A percentile compares a stretch with the other conserved stretches of the same genome.
Evolutionary conservation across 805 yeast species (phyloP).

Genomic region (Metschnikowia sp.): DNA sequence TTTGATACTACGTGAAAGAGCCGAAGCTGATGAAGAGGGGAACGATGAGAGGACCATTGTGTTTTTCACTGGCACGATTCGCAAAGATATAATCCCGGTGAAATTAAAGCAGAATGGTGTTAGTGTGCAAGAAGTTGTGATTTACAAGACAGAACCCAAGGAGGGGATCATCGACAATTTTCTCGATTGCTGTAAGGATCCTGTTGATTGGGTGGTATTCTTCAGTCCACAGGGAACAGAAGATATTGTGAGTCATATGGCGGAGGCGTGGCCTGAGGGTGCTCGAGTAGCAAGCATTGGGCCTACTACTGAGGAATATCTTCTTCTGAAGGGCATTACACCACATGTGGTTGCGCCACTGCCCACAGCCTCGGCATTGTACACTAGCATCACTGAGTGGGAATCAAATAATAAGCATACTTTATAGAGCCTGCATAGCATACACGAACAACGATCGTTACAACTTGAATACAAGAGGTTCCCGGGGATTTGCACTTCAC

Average conservation of each 20-base stretch:
- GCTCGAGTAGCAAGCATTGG: slow-evolving; percentile 78
- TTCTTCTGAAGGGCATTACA: slow-evolving; percentile 47
- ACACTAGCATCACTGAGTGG: slow-evolving; percentile 31
- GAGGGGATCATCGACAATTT: slow-evolving; percentile 45
- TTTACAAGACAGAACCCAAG: slow-evolving; percentile 63
- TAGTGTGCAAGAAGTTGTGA: slow-evolving; percentile 53
- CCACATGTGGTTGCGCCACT: slow-evolving; percentile 65
- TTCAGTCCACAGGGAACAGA: slow-evolving; percentile 91
- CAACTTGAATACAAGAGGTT: not conserved
- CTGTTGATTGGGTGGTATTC: slow-evolving; percentile 65
- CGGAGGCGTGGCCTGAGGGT: slow-evolving; percentile 6
- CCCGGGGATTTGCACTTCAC: slow-evolving; percentile 1
- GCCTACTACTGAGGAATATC: slow-evolving; percentile 77
- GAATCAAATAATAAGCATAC: not conserved
- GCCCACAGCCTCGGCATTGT: slow-evolving; percentile 66
- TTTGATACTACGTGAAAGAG: slow-evolving; percentile 42
- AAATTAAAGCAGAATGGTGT: slow-evolving; percentile 45
- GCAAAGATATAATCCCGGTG: slow-evolving; percentile 78
- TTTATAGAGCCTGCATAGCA: not conserved
- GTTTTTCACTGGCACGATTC: slow-evolving; percentile 82
- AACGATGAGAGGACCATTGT: slow-evolving; percentile 33
- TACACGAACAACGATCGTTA: not conserved
- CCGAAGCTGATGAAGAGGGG: slow-evolving; percentile 20
- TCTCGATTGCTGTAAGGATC: slow-evolving; percentile 8
- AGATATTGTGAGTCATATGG: slow-evolving; percentile 47